Evolutionary conservation across 192 early-diverging fungal species (phyloP).

Genomic region (Rhizophagus prolifer): DNA sequence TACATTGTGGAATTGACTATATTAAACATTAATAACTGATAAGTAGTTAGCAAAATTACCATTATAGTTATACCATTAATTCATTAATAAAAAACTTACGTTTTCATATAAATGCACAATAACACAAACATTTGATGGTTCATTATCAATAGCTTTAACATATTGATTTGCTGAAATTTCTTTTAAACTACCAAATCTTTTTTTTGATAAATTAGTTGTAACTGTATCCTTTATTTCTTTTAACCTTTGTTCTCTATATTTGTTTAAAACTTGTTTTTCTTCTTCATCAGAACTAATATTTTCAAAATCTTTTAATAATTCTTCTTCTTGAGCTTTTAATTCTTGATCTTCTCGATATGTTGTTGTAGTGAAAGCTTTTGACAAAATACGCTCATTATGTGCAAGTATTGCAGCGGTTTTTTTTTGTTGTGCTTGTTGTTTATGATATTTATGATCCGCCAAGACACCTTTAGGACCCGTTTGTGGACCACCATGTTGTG

Average conservation of each 20-base stretch:
- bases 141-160: conserved; percentile 50
- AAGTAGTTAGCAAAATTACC: not conserved
- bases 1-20: conserved; percentile 37
- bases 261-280: conserved; percentile 40
- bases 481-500: conserved; percentile 25
- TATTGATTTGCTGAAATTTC: conserved; percentile 51
- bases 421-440: conserved; percentile 37
- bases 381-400: conserved; percentile 46
- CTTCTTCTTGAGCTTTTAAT: conserved; percentile 30
- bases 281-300: conserved; percentile 37
- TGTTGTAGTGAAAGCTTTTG: conserved; percentile 48
- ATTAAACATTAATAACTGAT: not conserved
- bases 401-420: conserved; percentile 31
- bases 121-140: conserved; percentile 47
- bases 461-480: conserved; percentile 62
- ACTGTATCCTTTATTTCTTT: conserved; percentile 36
- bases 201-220: conserved; percentile 1
- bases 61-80: not conserved
- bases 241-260: conserved; percentile 45
- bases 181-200: conserved; percentile 48
- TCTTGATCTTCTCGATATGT: conserved; percentile 46
- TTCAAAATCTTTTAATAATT: conserved; percentile 35
- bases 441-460: conserved; percentile 52
- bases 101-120: conserved; percentile 55
- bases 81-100: conserved; percentile 32